Conservation (phyloP, 805 yeast species). For the Candida awuae region DNA sequence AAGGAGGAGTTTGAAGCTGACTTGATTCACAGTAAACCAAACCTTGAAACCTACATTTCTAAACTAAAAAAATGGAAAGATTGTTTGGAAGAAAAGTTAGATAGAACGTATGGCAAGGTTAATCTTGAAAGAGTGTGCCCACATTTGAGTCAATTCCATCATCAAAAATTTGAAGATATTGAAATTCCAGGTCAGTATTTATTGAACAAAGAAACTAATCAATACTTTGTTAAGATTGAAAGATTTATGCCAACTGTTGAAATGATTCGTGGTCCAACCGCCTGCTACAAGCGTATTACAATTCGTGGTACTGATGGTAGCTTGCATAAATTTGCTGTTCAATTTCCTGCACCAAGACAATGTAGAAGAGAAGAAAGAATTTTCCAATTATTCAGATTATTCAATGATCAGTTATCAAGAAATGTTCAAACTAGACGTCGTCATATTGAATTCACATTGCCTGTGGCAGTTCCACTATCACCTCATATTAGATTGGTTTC, state of each 20-base stretch:
- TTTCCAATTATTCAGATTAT: conserved; percentile 82
- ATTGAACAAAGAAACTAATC: conserved; percentile 77
- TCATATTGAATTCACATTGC: conserved; percentile 75
- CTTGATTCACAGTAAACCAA: conserved; percentile 79
- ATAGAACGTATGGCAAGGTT: conserved; percentile 70
- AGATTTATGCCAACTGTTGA: conserved; percentile 86
- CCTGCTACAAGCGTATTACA: conserved; percentile 81
- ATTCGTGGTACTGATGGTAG: conserved; percentile 93
- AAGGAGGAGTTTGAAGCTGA: conserved; percentile 88
- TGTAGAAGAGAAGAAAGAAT: conserved; percentile 94
- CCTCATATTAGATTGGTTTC: conserved; percentile 88
- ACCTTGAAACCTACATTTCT: conserved; percentile 75
- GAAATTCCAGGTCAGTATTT: conserved; percentile 97
- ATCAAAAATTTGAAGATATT: conserved; percentile 94
- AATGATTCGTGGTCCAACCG: conserved; percentile 79
- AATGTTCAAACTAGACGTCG: conserved; percentile 87
- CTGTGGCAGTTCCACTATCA: conserved; percentile 87
- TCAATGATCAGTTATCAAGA: conserved; percentile 70
- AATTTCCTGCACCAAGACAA: conserved; percentile 95
- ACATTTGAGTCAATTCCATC: conserved; percentile 93
- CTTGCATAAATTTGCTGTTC: conserved; percentile 87
- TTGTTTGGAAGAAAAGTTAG: conserved; percentile 83
- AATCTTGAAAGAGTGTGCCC: conserved; percentile 89
- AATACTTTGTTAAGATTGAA: conserved; percentile 89
- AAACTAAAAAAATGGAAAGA: conserved; percentile 89